Evolutionary conservation across 345 rosid genomes (phyloP).

Genomic region (Toxicodendron radicans): DNA sequence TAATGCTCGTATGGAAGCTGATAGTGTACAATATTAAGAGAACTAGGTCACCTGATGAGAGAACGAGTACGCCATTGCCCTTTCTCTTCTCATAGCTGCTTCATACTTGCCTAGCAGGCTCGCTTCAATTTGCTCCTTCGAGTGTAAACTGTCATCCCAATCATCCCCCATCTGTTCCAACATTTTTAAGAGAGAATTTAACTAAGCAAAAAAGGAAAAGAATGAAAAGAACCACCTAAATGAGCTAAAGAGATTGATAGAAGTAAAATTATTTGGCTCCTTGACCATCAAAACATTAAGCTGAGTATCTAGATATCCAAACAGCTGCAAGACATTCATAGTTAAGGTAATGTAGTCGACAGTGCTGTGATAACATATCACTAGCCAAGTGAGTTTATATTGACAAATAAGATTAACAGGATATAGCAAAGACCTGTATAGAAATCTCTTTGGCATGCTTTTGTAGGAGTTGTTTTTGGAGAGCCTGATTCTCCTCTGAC

Average conservation of each 20-base stretch:
- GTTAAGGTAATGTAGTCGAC: background rate
- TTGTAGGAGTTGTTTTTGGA: constrained; percentile 84
- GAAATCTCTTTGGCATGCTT: constrained; percentile 87
- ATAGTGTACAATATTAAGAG: background rate
- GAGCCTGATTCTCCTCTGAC: constrained; percentile 92
- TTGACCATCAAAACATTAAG: background rate
- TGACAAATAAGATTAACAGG: constrained; percentile 1
- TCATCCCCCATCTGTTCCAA: constrained; percentile 75
- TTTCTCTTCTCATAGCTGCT: constrained; percentile 94
- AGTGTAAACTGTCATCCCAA: constrained; percentile 91
- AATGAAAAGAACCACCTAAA: background rate
- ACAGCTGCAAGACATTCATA: background rate
- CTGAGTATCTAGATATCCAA: background rate
- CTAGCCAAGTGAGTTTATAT: background rate
- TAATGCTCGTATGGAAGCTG: constrained; percentile 8
- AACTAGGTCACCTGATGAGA: constrained; percentile 76
- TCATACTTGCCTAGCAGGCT: constrained; percentile 79
- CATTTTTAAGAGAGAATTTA: constrained; percentile 3
- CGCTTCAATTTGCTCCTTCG: constrained; percentile 87
- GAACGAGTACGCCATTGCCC: constrained; percentile 83
- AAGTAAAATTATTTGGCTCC: background rate
- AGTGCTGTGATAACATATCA: background rate
- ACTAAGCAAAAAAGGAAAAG: constrained; percentile 6
- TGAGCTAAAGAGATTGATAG: background rate
- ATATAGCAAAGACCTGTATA: constrained; percentile 48